Evolutionary conservation across 2,329 filamentous ascomycete species (phyloP).

Genomic region (Paracoccidioides lutzii): DNA sequence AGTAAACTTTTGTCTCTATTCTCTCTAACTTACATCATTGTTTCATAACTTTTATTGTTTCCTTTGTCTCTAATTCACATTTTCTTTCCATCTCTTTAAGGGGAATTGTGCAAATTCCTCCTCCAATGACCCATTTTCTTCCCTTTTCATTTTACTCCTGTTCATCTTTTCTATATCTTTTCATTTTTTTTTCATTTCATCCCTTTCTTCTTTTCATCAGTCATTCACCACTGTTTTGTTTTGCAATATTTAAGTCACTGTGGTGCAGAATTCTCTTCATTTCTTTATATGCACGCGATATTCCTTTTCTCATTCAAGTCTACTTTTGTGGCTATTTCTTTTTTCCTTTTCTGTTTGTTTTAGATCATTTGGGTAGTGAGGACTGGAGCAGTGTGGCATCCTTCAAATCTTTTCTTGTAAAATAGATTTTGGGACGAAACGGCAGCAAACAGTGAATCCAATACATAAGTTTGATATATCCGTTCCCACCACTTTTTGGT

Average conservation of each 20-base stretch:
- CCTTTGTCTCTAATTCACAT: slow-evolving; percentile 2
- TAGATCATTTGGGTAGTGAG: neutral
- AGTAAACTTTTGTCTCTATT: neutral
- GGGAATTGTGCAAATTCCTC: neutral
- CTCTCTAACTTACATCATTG: neutral
- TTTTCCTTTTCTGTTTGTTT: slow-evolving; percentile 14
- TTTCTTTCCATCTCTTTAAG: neutral
- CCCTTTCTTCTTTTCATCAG: no score
- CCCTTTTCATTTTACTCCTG: slow-evolving; percentile 14
- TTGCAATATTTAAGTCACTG: no score
- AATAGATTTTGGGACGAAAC: slow-evolving; percentile 19
- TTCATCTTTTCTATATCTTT: slow-evolving; percentile 15
- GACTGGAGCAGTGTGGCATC: slow-evolving; percentile 3
- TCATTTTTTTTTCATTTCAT: slow-evolving; percentile 16
- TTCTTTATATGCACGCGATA: no score
- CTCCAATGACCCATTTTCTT: neutral
- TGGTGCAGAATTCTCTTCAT: no score
- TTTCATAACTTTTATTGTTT: slow-evolving; percentile 3
- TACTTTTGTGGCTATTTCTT: slow-evolving; percentile 9
- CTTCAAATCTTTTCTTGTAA: slow-evolving; percentile 17
- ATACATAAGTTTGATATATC: neutral
- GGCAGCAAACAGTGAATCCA: slow-evolving; percentile 1
- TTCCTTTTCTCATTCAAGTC: no score
- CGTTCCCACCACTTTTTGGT: neutral
- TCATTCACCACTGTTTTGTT: no score